Percentiles rank a stretch among this genome's conserved stretches.
These are phyloP conservation scores for Casuarina glauca DNA, from an alignment of 306 rosid species.

Conservation along the genomic window DNA sequence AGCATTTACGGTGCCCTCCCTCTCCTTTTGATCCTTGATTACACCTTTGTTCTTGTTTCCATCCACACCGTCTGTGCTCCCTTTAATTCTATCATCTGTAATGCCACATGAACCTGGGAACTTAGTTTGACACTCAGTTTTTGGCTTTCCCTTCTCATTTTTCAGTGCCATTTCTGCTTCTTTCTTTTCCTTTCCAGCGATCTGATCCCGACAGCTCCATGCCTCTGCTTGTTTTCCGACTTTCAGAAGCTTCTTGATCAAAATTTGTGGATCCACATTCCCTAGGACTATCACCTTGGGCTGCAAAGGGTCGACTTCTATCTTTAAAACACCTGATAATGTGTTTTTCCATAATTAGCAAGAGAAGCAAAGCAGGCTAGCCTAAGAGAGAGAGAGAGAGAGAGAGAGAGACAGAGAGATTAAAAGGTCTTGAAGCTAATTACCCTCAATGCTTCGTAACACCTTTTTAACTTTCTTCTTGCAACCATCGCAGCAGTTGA, in stretches of 20 bases:
- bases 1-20: not conserved
- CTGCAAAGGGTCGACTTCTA: conserved; percentile 38
- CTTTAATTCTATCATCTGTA: conserved; percentile 19
- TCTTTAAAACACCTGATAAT: conserved; percentile 37
- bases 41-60: conserved; percentile 16
- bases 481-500: conserved; percentile 53
- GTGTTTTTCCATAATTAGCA: conserved; percentile 10
- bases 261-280: conserved; percentile 36
- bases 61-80: not conserved
- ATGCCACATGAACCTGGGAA: not conserved
- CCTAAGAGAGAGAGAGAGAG: not conserved
- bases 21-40: conserved; percentile 4
- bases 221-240: conserved; percentile 43
- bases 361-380: not conserved
- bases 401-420: not conserved
- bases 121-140: conserved; percentile 3
- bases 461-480: conserved; percentile 42
- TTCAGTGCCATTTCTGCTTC: conserved; percentile 9
- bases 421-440: too few species aligned
- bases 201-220: conserved; percentile 19
- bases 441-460: conserved; percentile 39
- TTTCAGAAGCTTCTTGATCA: conserved; percentile 40
- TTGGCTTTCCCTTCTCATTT: conserved; percentile 25
- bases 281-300: conserved; percentile 44
- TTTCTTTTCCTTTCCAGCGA: conserved; percentile 20